Base-by-base conservation (phyloP, 371 early-diverging fungal genomes). In the Thermomucor indicae-seudaticae region DNA sequence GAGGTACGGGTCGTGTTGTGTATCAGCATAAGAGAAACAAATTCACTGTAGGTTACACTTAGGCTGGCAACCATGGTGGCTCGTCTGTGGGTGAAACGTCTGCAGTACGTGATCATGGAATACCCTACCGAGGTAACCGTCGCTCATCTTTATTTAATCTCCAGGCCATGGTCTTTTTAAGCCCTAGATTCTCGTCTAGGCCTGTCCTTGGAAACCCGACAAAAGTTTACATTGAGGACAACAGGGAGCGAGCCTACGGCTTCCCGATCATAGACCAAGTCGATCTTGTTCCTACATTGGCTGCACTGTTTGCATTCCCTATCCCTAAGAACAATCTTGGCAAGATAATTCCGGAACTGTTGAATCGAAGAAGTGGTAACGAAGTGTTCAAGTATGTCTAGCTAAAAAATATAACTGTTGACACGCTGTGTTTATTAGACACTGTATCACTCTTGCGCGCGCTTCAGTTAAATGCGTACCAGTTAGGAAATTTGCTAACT, bases 301-400 rank as follows among this genome's bases (percentile, higher is more conserved):
- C 92, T n/a, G 54, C 83, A 6, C 61, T 95, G 31, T 69, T 95
- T 54, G 90, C 89, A 3, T 64, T 92, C 14, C 96, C 96, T 0
- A 90, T 95, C 20, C 97, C 98, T 4, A 88, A 84, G 58, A 93
- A 93, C 60, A 96, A 80, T 56, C 69, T 97, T 11, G 98, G 98
- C 14, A 78, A 78, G 20, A 32, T 91, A 1, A 85, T 93, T 27
- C 80, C 84, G 0, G 86, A 89, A 31, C 47, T 89, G 7, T 80
- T 89, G 22, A 24, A 35, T 4, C 22, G 48, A 47, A 47, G 38
- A n/a, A 14, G 8, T 22, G 24, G 29, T 28, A n/a, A n/a, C n/a
- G n/a, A n/a, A n/a, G n/a, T n/a, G n/a, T n/a, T n/a, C n/a, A n/a
- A n/a, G n/a, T n/a, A n/a, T n/a, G n/a, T n/a, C n/a, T n/a, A n/a